Conservation (phyloP, 108 stramenopile genomes). For the Seminavis robusta region DNA sequence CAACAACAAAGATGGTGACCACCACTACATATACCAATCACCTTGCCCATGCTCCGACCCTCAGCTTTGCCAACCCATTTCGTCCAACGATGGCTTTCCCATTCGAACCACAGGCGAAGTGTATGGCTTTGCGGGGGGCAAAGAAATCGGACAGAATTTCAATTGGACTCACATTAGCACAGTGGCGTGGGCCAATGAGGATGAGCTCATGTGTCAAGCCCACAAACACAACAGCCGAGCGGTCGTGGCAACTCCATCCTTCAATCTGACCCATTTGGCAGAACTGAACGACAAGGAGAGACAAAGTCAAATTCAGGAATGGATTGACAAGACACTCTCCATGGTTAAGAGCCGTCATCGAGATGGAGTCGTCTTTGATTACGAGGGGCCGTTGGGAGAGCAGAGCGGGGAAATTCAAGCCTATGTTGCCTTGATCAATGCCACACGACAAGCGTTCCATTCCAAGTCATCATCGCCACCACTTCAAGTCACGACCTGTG, state of each 20-base stretch:
- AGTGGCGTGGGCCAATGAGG: conserved; percentile 31
- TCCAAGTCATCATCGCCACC: too few species aligned
- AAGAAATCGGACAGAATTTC: conserved; percentile 9
- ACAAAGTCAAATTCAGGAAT: too few species aligned
- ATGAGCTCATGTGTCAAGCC: conserved; percentile 35
- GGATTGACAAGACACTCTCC: conserved; percentile 20
- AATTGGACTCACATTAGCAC: conserved; percentile 41
- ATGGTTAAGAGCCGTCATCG: conserved; percentile 8
- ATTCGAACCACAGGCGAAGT: conserved; percentile 18
- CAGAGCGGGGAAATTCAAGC: conserved; percentile 5
- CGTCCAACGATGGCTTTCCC: conserved; percentile 10
- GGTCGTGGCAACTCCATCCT: conserved; percentile 8
- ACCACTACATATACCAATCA: too few species aligned
- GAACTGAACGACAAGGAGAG: conserved; percentile 3
- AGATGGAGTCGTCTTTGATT: conserved; percentile 48
- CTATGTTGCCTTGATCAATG: conserved; percentile 27
- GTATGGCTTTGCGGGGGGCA: conserved; percentile 26
- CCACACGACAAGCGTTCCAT: conserved; percentile 32
- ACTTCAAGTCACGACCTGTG: conserved; percentile 41
- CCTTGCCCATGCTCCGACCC: not conserved
- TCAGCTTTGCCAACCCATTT: conserved; percentile 18
- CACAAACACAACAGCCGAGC: conserved; percentile 29
- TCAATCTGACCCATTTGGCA: conserved; percentile 7
- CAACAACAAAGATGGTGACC: conserved; percentile 44
- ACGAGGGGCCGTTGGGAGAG: conserved; percentile 16